Evolutionary conservation across 2,329 filamentous ascomycete species (phyloP), one percentile per base, ranked within the genome.

Genomic region (Aspergillus proliferans): DNA sequence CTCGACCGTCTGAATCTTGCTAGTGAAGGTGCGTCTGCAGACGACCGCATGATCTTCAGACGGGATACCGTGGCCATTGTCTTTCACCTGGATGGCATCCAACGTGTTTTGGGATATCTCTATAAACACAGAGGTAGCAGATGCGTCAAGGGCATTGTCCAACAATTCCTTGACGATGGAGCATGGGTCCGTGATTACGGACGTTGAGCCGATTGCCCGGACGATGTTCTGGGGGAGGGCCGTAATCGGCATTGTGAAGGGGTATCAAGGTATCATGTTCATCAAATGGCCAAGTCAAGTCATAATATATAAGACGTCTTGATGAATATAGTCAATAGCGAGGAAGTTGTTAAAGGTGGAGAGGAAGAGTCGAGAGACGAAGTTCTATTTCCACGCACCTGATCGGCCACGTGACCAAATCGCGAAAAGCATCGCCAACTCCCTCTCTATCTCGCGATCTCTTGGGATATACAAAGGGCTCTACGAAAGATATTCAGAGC

Each of bases 111-210:
- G 58, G 10, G 78, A 75, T 6, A 85, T 74, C 51, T 85, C 81
- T 33, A 86, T 65, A 8, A 73, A 70, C 34, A 86, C 69, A 1
- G 76, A 75, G 2, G 78, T 77, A 1, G 83, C 80, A 42, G 73
- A 71, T 4, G 82, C 82, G 66, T 86, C 83, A 9, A 86, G 71
- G n/a, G 82, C 75, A 62, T 86, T 86, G 52, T 86, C 83, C 36
- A 86, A 64, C 36, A 86, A 76, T 60, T 86, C 83, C 61, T 85
- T 85, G 48, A 83, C 76, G 8, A 81, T 72, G 2, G 79, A 79
- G 51, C 71, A 74, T 6, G 81, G 70, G 57, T 83, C 77, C 8
- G 75, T 73, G 45, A 85, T 71, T 19, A 77, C 76, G 54, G 83
- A 80, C 12, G 75, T 72, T 22, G 81, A 81, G 49, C 79, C 74